Evolutionary conservation across 768 basidiomycete genomes (phyloP).

Genomic region (Tylopilus rubrobrunneus): DNA sequence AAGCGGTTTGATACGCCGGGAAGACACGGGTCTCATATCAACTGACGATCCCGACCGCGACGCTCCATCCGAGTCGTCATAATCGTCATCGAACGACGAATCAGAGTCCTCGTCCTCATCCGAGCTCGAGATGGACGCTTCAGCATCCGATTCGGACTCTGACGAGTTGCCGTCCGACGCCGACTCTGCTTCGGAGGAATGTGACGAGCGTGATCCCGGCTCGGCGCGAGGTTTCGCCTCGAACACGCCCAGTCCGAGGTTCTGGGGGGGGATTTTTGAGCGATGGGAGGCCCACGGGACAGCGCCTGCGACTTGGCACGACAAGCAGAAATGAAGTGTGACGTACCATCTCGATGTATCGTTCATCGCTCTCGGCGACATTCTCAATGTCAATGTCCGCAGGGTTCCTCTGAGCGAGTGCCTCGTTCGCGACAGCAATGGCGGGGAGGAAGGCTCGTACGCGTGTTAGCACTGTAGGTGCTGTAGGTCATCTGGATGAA

Average conservation of each 20-base stretch:
- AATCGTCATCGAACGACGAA: conserved; percentile 1
- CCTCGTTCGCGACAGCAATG: conserved; percentile 60
- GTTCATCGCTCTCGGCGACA: conserved; percentile 42
- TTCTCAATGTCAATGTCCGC: conserved; percentile 69
- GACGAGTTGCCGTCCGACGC: conserved; percentile 6
- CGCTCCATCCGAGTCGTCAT: conserved; percentile 10
- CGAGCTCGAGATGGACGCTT: conserved; percentile 2
- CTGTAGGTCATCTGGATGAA: not conserved
- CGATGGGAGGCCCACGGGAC: not conserved
- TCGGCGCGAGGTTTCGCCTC: conserved; percentile 34
- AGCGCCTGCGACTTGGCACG: not conserved
- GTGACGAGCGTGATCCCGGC: conserved; percentile 8
- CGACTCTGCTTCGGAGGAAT: conserved; percentile 9
- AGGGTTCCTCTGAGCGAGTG: conserved; percentile 48
- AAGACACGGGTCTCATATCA: conserved; percentile 39
- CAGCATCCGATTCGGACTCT: conserved; percentile 13
- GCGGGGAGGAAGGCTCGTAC: conserved; percentile 66
- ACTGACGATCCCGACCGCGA: conserved; percentile 15
- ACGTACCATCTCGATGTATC: conserved; percentile 65
- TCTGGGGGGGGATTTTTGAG: conserved; percentile 33
- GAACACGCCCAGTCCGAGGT: conserved; percentile 63
- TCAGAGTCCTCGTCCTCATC: conserved; percentile 11
- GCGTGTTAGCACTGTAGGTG: conserved; percentile 53
- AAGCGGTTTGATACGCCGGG: conserved; percentile 46
- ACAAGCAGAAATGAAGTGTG: not conserved